Evolutionary conservation across 192 early-diverging fungal species (phyloP), one percentile per base, ranked within the genome.

Genomic region (Lunasporangiospora selenospora): DNA sequence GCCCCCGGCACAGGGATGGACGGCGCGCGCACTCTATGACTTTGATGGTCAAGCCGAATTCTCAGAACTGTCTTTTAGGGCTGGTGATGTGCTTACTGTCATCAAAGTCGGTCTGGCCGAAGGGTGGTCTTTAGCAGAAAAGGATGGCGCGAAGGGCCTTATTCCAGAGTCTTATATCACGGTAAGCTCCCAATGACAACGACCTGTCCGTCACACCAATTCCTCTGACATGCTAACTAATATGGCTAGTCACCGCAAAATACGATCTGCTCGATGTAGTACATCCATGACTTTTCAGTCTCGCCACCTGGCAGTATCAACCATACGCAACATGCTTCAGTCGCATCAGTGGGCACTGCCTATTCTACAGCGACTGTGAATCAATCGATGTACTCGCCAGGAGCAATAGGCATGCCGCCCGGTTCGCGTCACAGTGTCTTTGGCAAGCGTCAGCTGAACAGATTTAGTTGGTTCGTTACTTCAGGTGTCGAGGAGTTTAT

Each of bases 401-500:
- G 19, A 46, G 19, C 44, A 46, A 2, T 26, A 26, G 13, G 29
- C 29, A 33, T 33, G 38, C 47, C 23, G 24, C 48, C 43, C 30
- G 52, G 42, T 26, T 60, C 11, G 19, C 47, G 63, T 21, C 75
- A 65, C 36, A 75, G 62, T n/a, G 53, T 79, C 24, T 64, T 80
- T 51, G 61, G 66, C 1, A 69, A 70, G 37, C 59, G 78, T 3
- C 73, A 79, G 41, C 38, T 80, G 15, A 76, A 80, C 48, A 42
- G 78, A 16, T 76, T 80, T 40, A 70, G 71, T 15, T 80, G 78
- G 73, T 80, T 80, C 40, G 78, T 76, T 1, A 80, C 73, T 15
- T 76, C 73, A n/a, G 73, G 78, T 36, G 78, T 71, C 18, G 78
- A 80, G 31, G 78, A 80, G 47, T 80, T 76, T 27, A 51, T 80